Evolutionary conservation across 2,329 filamentous ascomycete genomes (phyloP).

Genomic region (Microdochium nivale): DNA sequence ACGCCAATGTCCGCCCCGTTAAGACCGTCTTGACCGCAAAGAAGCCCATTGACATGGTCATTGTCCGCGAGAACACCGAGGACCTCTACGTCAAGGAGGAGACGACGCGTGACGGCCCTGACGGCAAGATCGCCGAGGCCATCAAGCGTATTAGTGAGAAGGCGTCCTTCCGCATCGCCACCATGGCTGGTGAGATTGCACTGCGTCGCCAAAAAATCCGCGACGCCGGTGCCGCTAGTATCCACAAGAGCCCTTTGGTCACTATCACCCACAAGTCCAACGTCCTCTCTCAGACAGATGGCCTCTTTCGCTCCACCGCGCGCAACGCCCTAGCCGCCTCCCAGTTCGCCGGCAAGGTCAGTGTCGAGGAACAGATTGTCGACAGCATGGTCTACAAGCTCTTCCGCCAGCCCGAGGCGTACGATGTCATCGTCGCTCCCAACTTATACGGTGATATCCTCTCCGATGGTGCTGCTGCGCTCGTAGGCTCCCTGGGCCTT

Average conservation of each 20-base stretch:
- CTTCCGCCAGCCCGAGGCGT: conserved; percentile 88
- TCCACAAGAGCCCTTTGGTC: conserved; percentile 65
- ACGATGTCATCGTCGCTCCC: conserved; percentile 96
- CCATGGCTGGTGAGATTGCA: conserved; percentile 93
- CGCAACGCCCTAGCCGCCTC: conserved; percentile 61
- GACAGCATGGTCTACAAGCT: conserved; percentile 99
- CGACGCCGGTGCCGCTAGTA: conserved; percentile 43
- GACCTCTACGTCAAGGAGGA: conserved; percentile 98
- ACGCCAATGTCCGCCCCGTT: conserved; percentile 94
- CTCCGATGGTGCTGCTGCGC: conserved; percentile 87
- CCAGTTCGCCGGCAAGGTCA: conserved; percentile 51
- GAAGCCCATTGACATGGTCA: conserved; percentile 86
- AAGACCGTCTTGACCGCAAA: conserved; percentile 64
- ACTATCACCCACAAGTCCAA: conserved; percentile 99
- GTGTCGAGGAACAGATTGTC: conserved; percentile 93
- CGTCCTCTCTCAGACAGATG: conserved; percentile 92
- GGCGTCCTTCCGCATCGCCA: conserved; percentile 77
- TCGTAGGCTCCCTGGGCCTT: conserved; percentile 85
- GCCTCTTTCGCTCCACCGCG: conserved; percentile 79
- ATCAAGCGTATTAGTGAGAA: conserved; percentile 93
- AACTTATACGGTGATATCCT: conserved; percentile 98
- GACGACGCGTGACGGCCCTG: conserved; percentile 65
- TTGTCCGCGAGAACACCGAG: conserved; percentile 97
- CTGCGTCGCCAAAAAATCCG: conserved; percentile 77
- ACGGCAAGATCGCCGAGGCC: conserved; percentile 85